Conservation (phyloP, 2,329 filamentous ascomycete genomes). For the Sarocladiaceae sp. region DNA sequence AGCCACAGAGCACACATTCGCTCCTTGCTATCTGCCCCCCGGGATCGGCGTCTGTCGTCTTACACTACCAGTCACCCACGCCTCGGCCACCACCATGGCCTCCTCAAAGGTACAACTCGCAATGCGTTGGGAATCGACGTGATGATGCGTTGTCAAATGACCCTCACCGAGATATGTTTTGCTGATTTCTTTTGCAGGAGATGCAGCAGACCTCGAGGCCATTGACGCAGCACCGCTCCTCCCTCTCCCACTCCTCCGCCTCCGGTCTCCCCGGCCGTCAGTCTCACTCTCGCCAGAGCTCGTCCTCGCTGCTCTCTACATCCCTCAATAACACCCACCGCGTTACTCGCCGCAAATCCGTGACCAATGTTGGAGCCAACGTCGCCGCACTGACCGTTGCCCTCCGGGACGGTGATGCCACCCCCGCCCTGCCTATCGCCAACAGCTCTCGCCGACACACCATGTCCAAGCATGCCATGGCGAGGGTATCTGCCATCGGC, state of each 20-base stretch:
- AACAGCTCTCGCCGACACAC: conserved; percentile 55
- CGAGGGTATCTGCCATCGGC: conserved; percentile 47
- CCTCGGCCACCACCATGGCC: conserved; percentile 44
- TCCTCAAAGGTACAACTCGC: conserved; percentile 52
- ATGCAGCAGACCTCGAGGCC: conserved; percentile 63
- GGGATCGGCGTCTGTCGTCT: conserved; percentile 10
- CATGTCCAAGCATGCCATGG: conserved; percentile 60
- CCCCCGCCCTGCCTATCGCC: conserved; percentile 53
- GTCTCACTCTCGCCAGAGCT: conserved; percentile 70
- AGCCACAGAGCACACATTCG: conserved; percentile 8
- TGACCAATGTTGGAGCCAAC: conserved; percentile 70
- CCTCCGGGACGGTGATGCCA: conserved; percentile 59
- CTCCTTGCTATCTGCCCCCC: conserved; percentile 9
- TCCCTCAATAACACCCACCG: conserved; percentile 79
- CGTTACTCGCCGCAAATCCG: conserved; percentile 90
- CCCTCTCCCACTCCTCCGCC: conserved; percentile 52
- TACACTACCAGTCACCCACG: conserved; percentile 9
- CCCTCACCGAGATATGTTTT: conserved; percentile 16
- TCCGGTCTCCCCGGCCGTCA: conserved; percentile 58
- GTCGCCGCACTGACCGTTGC: conserved; percentile 72
- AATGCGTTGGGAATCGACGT: conserved; percentile 18
- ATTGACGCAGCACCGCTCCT: conserved; percentile 58
- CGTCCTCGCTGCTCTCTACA: conserved; percentile 74
- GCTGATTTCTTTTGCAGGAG: conserved; percentile 41
- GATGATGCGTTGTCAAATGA: conserved; percentile 19